Conservation (phyloP, 805 yeast species). For the Debaryomyces hansenii region DNA sequence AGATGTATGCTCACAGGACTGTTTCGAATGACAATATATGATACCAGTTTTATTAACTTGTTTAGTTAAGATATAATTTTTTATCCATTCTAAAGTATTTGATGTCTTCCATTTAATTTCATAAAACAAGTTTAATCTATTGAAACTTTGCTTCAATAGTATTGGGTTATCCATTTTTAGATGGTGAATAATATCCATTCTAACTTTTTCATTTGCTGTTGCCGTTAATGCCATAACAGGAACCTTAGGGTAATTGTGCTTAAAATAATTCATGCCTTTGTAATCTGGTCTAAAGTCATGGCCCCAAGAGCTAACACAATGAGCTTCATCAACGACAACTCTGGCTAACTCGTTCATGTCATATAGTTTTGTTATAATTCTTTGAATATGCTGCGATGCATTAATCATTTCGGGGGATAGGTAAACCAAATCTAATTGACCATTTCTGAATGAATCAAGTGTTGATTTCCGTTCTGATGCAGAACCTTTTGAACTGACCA, state of each 20-base stretch:
- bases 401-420: slow-evolving; percentile 94
- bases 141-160: slow-evolving; percentile 85
- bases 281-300: slow-evolving; percentile 98
- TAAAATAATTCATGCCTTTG: slow-evolving; percentile 73
- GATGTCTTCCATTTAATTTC: slow-evolving; percentile 69
- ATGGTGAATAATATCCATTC: slow-evolving; percentile 81
- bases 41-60: slow-evolving; percentile 74
- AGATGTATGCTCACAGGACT: slow-evolving; percentile 82
- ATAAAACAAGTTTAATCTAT: slow-evolving; percentile 81
- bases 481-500: slow-evolving; percentile 78
- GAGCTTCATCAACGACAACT: slow-evolving; percentile 95
- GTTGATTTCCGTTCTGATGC: slow-evolving; percentile 62
- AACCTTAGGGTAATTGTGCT: slow-evolving; percentile 67
- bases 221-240: slow-evolving; percentile 98
- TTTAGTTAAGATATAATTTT: slow-evolving; percentile 49
- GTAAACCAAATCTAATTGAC: slow-evolving; percentile 73
- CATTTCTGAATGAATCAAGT: slow-evolving; percentile 61
- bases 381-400: slow-evolving; percentile 66
- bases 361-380: slow-evolving; percentile 59
- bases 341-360: slow-evolving; percentile 65
- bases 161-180: slow-evolving; percentile 61
- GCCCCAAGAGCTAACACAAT: slow-evolving; percentile 98
- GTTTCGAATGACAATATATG: slow-evolving; percentile 89
- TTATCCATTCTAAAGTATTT: slow-evolving; percentile 57
- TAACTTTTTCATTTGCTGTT: slow-evolving; percentile 89